Conservation (phyloP, 2,329 filamentous ascomycete genomes). For the Teratosphaeria epicoccoides region DNA sequence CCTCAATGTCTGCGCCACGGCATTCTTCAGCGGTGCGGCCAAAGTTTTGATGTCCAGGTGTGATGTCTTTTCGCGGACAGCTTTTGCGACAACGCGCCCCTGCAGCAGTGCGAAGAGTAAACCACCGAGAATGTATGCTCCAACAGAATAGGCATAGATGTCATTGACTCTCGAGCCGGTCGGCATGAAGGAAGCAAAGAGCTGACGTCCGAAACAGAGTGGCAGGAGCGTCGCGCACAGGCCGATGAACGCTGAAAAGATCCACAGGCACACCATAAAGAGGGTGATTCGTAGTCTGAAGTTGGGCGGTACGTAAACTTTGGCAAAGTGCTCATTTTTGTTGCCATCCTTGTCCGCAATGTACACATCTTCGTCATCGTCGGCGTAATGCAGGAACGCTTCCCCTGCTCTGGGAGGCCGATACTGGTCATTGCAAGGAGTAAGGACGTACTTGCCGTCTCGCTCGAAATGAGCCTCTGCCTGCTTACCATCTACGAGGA, state of each 20-base stretch:
- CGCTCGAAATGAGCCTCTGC: constrained; percentile 45
- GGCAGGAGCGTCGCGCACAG: constrained; percentile 78
- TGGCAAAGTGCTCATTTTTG: constrained; percentile 38
- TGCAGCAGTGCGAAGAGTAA: constrained; percentile 45
- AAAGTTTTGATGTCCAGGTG: constrained; percentile 15
- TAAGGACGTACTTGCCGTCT: constrained; percentile 75
- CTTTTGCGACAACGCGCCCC: constrained; percentile 8
- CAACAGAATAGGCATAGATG: constrained; percentile 89
- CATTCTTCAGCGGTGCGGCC: constrained; percentile 11
- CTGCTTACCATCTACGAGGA: constrained; percentile 9
- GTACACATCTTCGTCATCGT: constrained; percentile 46
- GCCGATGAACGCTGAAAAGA: constrained; percentile 81
- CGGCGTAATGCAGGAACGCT: constrained; percentile 65
- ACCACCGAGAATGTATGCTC: constrained; percentile 69
- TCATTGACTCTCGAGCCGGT: constrained; percentile 71
- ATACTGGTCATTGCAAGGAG: constrained; percentile 90
- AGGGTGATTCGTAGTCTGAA: constrained; percentile 71
- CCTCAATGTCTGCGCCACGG: constrained; percentile 30
- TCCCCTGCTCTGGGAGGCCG: constrained; percentile 75
- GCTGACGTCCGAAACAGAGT: constrained; percentile 67
- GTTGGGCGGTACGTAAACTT: constrained; percentile 66
- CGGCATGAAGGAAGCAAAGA: constrained; percentile 66
- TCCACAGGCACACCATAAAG: constrained; percentile 85
- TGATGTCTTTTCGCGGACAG: constrained; percentile 2
- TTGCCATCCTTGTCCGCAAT: constrained; percentile 24